Conservation (phyloP, 2,329 filamentous ascomycete genomes). For the Colletotrichum eleusines region DNA sequence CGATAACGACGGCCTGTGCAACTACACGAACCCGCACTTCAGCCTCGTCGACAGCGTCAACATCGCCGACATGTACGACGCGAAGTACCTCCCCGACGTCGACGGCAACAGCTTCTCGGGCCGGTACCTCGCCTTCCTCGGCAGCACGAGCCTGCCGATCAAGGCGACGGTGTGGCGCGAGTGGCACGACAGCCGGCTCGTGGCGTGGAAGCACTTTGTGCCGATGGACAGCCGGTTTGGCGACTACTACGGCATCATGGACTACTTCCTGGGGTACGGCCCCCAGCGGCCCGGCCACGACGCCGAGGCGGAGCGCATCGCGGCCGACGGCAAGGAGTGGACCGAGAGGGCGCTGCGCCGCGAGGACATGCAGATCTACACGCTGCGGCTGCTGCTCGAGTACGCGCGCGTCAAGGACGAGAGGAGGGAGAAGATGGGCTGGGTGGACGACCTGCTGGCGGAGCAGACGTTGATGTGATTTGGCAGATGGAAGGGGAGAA, state of each 20-base stretch:
- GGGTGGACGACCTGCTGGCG: constrained; percentile 62
- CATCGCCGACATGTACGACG: constrained; percentile 66
- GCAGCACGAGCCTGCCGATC: constrained; percentile 77
- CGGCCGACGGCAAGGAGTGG: constrained; percentile 75
- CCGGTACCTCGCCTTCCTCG: constrained; percentile 76
- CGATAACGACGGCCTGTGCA: constrained; percentile 56
- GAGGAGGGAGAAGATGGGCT: constrained; percentile 65
- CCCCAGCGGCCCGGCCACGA: constrained; percentile 63
- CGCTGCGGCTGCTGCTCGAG: constrained; percentile 72
- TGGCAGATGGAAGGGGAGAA: too few species aligned
- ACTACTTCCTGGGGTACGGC: constrained; percentile 77
- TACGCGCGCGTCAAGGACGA: constrained; percentile 69
- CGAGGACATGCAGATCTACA: constrained; percentile 82
- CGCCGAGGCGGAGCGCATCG: constrained; percentile 71
- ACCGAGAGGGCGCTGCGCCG: constrained; percentile 74
- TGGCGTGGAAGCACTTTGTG: constrained; percentile 85
- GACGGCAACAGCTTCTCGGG: constrained; percentile 81
- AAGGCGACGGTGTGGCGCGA: constrained; percentile 84
- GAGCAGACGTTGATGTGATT: constrained; percentile 23
- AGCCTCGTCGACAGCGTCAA: constrained; percentile 53
- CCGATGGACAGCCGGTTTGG: constrained; percentile 81
- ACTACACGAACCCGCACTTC: constrained; percentile 63
- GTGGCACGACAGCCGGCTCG: constrained; percentile 81
- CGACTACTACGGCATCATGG: constrained; percentile 79
- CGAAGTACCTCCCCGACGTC: constrained; percentile 81